Percentiles rank a stretch among this genome's conserved stretches.
phyloP scores from a whole-genome alignment of 2,329 filamentous ascomycete species.

The Daldinia eschscholtzii region DNA sequence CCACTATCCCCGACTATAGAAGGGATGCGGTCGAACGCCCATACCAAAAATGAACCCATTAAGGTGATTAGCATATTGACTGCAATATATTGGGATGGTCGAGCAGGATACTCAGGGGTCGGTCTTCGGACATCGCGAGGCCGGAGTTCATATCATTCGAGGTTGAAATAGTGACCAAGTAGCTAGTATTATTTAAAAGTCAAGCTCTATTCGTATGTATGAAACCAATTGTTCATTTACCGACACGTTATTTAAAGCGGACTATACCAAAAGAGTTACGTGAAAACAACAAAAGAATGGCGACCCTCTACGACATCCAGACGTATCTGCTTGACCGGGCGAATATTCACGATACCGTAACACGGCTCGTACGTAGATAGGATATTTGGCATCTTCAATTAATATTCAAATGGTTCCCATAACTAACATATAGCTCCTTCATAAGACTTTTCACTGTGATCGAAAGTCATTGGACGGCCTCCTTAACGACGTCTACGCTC shows the following conservation, averaged over 20 bases:
- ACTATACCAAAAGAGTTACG: neutral
- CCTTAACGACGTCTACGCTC: constrained; percentile 48
- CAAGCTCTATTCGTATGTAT: neutral
- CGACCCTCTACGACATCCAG: constrained; percentile 48
- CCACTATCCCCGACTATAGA: neutral
- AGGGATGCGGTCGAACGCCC: neutral
- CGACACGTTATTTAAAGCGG: too few species aligned
- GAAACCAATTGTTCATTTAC: too few species aligned
- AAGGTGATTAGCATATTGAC: neutral
- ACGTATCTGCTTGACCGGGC: constrained; percentile 53
- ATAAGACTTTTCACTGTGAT: constrained; percentile 7
- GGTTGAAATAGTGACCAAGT: neutral
- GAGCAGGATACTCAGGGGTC: neutral
- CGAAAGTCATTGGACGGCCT: constrained; percentile 34
- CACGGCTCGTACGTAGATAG: constrained; percentile 44
- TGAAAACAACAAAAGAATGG: constrained; percentile 33
- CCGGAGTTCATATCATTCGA: neutral
- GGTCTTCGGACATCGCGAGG: neutral
- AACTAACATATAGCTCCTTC: neutral
- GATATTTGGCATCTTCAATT: too few species aligned
- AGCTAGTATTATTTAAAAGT: neutral
- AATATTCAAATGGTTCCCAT: too few species aligned
- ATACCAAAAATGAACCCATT: neutral
- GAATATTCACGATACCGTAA: constrained; percentile 52
- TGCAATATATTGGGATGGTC: neutral